Evolutionary conservation across 371 early-diverging fungal genomes (phyloP), one percentile per base, ranked within the genome.

Genomic region (Phascolomyces articulosus): DNA sequence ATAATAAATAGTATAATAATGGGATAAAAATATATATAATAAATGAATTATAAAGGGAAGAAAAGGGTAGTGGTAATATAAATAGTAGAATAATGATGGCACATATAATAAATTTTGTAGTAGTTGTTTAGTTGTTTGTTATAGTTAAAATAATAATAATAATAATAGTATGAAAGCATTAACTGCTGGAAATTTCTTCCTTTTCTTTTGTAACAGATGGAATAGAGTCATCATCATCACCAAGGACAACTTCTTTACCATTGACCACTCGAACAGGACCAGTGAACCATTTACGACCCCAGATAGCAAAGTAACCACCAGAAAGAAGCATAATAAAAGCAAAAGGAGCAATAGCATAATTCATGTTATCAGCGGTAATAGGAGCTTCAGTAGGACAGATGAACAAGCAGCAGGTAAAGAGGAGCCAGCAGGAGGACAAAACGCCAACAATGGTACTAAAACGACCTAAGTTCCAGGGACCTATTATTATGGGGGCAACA

Each of bases 391-490:
- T 78, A 13, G 90, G 90, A 38, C 88, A 82, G 4, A 88, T 64
- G 68, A 90, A 90, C 29, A 90, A 64, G 23, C 71, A 72, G 4
- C 88, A 86, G 47, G 87, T 89, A 61, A 87, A 70, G 6, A 74
- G 47, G 41, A 89, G 82, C 87, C 87, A 90, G 41, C 77, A 55
- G 28, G 81, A 77, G 8, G 85, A 67, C 18, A 84, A 67, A 28
- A 66, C 38, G 3, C 86, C 86, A 38, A 87, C 73, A 0, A 80
- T 40, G 40, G 65, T 64, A 13, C 81, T 79, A 28, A 73, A 84
- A 4, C 72, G 75, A 7, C 91, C 91, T 41, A 91, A 60, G 13
- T 86, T 73, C 59, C 86, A 83, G 0, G 90, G 88, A 3, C 89
- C 88, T 31, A 51, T 48, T 13, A 15, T 18, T 44, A 16, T n/a